Base-by-base conservation (phyloP, 2,329 filamentous ascomycete species). In the Dendrostoma leiphaemia region DNA sequence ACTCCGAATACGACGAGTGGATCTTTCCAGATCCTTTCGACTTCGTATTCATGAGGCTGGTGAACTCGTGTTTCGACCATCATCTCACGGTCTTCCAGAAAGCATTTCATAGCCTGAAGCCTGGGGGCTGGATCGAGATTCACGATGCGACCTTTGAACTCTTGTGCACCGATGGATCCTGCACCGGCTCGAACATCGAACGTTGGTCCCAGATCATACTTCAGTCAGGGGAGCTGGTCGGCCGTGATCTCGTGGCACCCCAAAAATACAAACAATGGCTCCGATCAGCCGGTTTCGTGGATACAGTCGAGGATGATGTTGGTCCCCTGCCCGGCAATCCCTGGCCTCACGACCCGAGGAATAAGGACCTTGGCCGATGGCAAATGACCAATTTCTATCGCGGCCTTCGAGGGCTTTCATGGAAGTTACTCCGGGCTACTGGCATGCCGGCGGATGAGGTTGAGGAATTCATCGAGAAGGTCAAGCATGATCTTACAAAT, bases 1-100 rank as follows among this genome's bases (percentile, higher is more conserved):
- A 83, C 62, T 71, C 76, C 6, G 77, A 82, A 61, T 71, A 78
- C 13, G 40, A 51, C 55, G 69, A 76, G 4, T 84, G 81, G 81
- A 67, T 76, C 5, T 66, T 60, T 10, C 53, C 53, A 13, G 65
- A 71, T 2, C 69, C 77, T 41, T 82, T 82, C 64, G 76, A 81
- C 62, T 78, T 74, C 59, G 74, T 83, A 54, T 79, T 82, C 63
- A 67, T 71, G 31, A 73, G 80, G 29, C 71, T 77, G 24, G 72
- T 83, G 62, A 71, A 71, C 26, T 75, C 71, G 41, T 76, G 74
- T 21, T 78, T 83, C 56, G 65, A 71, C 17, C 71, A 83, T 63
- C 81, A 78, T 67, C 70, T 69, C 1, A 63, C 62, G 13, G 69
- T 83, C 21, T 66, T 81, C 48, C 60, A 62, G n/a, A 74, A 80